Percentiles rank a stretch among this genome's conserved stretches.
Conservation (phyloP, 1,284 basidiomycete species). For the Stygiomarasmius scandens region DNA sequence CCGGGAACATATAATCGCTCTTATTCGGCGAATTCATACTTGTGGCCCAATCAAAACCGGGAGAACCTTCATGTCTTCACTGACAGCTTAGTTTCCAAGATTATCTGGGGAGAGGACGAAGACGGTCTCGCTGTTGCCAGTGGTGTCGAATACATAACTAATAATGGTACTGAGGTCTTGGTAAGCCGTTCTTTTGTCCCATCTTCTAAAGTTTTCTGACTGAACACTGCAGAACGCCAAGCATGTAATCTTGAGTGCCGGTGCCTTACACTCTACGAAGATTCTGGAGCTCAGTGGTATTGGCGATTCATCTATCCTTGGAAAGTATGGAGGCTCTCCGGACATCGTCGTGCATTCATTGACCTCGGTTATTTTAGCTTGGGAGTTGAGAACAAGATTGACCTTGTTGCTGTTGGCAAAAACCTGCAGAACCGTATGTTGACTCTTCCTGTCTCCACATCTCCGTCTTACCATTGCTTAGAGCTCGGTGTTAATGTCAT, state of each 20-base stretch:
- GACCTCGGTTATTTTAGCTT: slow-evolving; percentile 1
- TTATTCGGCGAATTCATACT: slow-evolving; percentile 16
- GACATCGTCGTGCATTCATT: background rate
- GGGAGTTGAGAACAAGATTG: slow-evolving; percentile 13
- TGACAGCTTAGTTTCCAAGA: slow-evolving; percentile 12
- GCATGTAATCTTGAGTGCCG: slow-evolving; percentile 16
- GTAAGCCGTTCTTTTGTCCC: slow-evolving; percentile 3
- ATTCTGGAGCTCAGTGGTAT: slow-evolving; percentile 18
- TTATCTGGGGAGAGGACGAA: slow-evolving; percentile 15
- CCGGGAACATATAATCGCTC: slow-evolving; percentile 8
- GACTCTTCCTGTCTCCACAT: background rate
- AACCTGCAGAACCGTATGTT: slow-evolving; percentile 17
- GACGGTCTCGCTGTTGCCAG: slow-evolving; percentile 14
- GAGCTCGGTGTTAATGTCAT: slow-evolving; percentile 7
- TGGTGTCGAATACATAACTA: slow-evolving; percentile 16
- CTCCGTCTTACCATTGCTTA: background rate
- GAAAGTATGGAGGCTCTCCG: background rate
- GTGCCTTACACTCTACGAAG: slow-evolving; percentile 13
- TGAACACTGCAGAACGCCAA: slow-evolving; percentile 6
- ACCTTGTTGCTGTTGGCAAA: slow-evolving; percentile 12
- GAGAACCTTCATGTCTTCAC: slow-evolving; percentile 13
- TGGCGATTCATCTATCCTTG: slow-evolving; percentile 9
- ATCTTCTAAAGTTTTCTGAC: no score
- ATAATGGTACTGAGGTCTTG: slow-evolving; percentile 4
- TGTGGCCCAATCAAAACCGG: slow-evolving; percentile 11